A percentile compares a stretch with the other conserved stretches of the same genome.
Evolutionary conservation across 768 basidiomycete species (phyloP).

Genomic region (Pulveroboletus frians): DNA sequence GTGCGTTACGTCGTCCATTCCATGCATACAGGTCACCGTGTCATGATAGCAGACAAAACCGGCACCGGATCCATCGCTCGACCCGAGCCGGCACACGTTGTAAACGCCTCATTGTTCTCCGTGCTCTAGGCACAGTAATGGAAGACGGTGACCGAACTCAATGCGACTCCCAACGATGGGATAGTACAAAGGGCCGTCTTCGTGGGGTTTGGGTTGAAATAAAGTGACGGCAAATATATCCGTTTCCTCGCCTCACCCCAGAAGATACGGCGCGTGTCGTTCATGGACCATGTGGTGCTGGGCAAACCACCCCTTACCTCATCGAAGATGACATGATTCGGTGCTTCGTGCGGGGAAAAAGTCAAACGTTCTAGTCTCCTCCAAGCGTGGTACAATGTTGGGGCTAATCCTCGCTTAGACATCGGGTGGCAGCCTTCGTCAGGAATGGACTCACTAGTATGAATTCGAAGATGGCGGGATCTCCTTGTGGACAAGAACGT

Average conservation of each 20-base stretch:
- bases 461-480: constrained; percentile 65
- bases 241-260: constrained; percentile 71
- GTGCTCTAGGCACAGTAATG: constrained; percentile 65
- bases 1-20: constrained; percentile 56
- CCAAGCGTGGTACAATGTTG: constrained; percentile 66
- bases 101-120: constrained; percentile 11
- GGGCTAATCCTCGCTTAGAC: constrained; percentile 49
- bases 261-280: constrained; percentile 53
- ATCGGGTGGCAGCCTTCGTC: constrained; percentile 1
- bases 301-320: constrained; percentile 45
- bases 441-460: constrained; percentile 45
- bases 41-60: constrained; percentile 68
- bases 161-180: constrained; percentile 85
- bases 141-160: constrained; percentile 79
- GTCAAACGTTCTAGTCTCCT: constrained; percentile 57
- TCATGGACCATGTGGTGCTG: constrained; percentile 8
- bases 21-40: constrained; percentile 74
- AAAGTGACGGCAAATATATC: constrained; percentile 2
- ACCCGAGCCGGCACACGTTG: constrained; percentile 32
- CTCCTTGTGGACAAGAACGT: constrained; percentile 59
- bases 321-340: constrained; percentile 89
- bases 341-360: constrained; percentile 54
- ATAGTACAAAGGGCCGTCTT: constrained; percentile 86
- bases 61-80: constrained; percentile 60
- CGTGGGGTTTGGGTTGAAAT: constrained; percentile 61